Base-by-base conservation (phyloP, 208 protist genomes). In the Trypanosoma rangeli region DNA sequence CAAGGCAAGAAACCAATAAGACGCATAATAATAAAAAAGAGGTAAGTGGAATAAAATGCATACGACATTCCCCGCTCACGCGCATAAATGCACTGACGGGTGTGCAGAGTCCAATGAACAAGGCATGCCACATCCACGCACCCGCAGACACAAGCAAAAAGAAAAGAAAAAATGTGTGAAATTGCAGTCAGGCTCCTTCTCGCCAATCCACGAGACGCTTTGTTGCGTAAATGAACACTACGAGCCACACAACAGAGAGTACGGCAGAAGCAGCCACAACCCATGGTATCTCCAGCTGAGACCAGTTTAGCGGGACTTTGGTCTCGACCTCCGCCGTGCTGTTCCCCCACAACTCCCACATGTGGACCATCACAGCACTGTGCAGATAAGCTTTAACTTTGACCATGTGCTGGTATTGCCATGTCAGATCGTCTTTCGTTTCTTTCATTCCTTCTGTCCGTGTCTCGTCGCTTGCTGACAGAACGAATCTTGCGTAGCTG, bases 261-360 rank as follows among this genome's bases (percentile, higher is more conserved):
- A 61, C 13, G 28, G 56, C 1, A 46, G 31, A 65, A 18, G 68
- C 26, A 49, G 56, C 35, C 20, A 52, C 50, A 54, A 78, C 33
- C 73, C 65, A 78, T 5, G 35, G 18, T n/a, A 61, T 59, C 33
- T 78, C 53, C 59, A 63, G 5, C 60, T 61, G 49, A 22, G 44
- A 60, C 62, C 61, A 69, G 5, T 26, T 37, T 20, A 63, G 52
- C 9, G 13, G 31, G 7, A 12, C 57, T 26, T 5, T 8, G n/a
- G 0, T 31, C 37, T 63, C 53, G 8, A 63, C 16, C 18, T 50
- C 35, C 18, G 31, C 16, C 12, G 65, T 48, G 54, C 37, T 49
- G 37, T 73, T 58, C 57, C 73, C 73, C 52, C 37, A 73, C 33
- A 73, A n/a, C 50, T 78, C 61, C 29, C 42, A 5, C 33, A 73